Percentiles rank a stretch among this genome's conserved stretches.
These are phyloP conservation scores for Bruguiera hainesii DNA, from an alignment of 441 rosid genomes.

Conservation along the genomic window DNA sequence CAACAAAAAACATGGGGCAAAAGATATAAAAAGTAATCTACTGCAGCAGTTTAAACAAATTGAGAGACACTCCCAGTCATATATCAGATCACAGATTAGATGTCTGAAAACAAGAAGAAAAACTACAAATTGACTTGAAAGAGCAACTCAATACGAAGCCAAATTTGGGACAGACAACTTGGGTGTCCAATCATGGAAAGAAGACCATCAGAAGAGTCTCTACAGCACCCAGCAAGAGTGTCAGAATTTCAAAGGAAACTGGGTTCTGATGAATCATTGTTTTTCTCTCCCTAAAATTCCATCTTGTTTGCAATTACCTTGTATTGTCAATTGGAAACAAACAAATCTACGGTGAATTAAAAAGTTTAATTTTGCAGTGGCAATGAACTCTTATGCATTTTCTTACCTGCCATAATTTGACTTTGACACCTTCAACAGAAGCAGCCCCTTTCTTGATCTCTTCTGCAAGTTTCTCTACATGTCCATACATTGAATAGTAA, in stretches of 20 bases:
- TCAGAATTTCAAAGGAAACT: no score
- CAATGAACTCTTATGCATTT: neutral
- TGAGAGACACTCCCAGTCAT: neutral
- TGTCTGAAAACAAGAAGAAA: neutral
- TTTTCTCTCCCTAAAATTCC: no score
- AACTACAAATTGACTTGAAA: neutral
- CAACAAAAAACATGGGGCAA: neutral
- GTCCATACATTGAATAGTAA: constrained; percentile 97
- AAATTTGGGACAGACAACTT: neutral
- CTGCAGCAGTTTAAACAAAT: neutral
- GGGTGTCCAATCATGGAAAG: neutral
- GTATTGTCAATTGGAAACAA: no score
- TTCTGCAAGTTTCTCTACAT: constrained; percentile 84
- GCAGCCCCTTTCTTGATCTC: constrained; percentile 91
- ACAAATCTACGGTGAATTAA: no score
- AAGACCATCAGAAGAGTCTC: no score
- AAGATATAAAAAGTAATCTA: neutral
- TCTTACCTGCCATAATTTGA: constrained; percentile 87
- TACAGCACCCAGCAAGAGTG: no score
- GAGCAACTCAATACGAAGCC: neutral
- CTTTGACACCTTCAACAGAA: constrained; percentile 95
- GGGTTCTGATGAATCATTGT: no score
- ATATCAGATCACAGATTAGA: neutral
- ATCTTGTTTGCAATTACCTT: no score
- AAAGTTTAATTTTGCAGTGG: neutral